phyloP scores from a whole-genome alignment of 345 rosid genomes.

The Gossypium raimondii region DNA sequence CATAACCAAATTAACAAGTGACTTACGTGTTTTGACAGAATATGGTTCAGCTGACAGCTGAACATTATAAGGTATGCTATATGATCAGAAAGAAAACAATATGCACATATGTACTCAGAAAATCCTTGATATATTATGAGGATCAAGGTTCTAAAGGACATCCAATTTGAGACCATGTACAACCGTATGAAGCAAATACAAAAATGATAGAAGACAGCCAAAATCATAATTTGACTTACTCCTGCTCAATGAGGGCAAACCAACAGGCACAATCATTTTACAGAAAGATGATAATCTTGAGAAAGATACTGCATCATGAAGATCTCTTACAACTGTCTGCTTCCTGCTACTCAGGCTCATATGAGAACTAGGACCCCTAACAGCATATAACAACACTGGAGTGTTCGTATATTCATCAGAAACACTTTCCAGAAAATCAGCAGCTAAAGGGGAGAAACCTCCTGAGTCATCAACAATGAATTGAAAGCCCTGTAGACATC shows the following conservation, averaged over 20 bases:
- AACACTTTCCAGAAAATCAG: slow-evolving; percentile 69
- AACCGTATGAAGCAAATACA: not conserved
- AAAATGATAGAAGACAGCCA: not conserved
- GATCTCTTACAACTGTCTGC: slow-evolving; percentile 46
- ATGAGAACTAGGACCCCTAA: slow-evolving; percentile 50
- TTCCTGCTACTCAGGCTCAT: slow-evolving; percentile 38
- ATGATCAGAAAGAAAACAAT: not conserved
- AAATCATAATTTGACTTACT: slow-evolving; percentile 41
- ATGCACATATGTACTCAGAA: not conserved
- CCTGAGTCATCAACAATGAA: slow-evolving; percentile 86
- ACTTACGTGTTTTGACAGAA: not conserved
- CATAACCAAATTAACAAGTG: not conserved
- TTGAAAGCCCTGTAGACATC: slow-evolving; percentile 68
- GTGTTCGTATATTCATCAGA: slow-evolving; percentile 74
- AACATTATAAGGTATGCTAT: not conserved
- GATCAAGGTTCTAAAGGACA: not conserved
- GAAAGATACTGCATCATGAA: slow-evolving; percentile 86
- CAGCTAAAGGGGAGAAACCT: slow-evolving; percentile 80
- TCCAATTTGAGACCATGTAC: not conserved
- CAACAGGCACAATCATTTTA: slow-evolving; percentile 74
- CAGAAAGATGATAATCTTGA: slow-evolving; percentile 63
- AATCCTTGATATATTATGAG: not conserved
- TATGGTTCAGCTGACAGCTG: not conserved
- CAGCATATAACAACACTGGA: slow-evolving; percentile 71
- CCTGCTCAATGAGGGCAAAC: slow-evolving; percentile 64